Evolutionary conservation across 1,284 basidiomycete genomes (phyloP), one percentile per base, ranked within the genome.

Genomic region (Trametes sp.): DNA sequence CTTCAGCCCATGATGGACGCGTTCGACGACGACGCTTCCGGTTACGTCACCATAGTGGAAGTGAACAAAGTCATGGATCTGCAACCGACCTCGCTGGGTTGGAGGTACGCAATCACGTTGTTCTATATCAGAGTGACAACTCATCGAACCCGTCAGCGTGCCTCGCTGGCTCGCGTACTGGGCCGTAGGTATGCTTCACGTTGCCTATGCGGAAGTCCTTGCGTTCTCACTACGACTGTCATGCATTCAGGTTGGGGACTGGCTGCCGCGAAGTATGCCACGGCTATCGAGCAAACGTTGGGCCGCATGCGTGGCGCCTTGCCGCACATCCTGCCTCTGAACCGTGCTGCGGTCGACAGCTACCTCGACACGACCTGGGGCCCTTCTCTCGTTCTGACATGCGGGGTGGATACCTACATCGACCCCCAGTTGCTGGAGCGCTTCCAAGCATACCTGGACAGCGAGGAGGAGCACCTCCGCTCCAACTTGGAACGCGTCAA

Each of bases 1-100:
- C 41, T 71, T 9, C 67, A 64, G 35, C 63, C 69, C 5, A 61
- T 75, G 51, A 55, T 70, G 36, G 73, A 74, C 41, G 74, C 73
- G 0, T 72, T 77, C 42, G 76, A 77, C 54, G 72, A 72, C n/a
- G 76, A 78, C 53, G 73, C 68, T 0, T 71, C 67, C 9, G 74
- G 74, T 0, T 76, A 74, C 53, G 65, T 77, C 3, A 76, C 70
- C 16, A 68, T 76, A 19, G 60, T 66, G n/a, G 76, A 78, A 48
- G 57, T 66, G 29, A 66, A 66, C 50, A 59, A 57, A 31, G 33
- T 66, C n/a, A 64, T 64, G 59, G 63, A 61, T 23, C 35, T 58
- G 53, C 56, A 60, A 0, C 59, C 57, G 2, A 29, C 55, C 2
- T 44, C 49, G 4, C 59, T 59, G 2, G 26, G n/a, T 19, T 67